phyloP scores from a whole-genome alignment of 352 stramenopile genomes.

The Pythium pyrilobum region DNA sequence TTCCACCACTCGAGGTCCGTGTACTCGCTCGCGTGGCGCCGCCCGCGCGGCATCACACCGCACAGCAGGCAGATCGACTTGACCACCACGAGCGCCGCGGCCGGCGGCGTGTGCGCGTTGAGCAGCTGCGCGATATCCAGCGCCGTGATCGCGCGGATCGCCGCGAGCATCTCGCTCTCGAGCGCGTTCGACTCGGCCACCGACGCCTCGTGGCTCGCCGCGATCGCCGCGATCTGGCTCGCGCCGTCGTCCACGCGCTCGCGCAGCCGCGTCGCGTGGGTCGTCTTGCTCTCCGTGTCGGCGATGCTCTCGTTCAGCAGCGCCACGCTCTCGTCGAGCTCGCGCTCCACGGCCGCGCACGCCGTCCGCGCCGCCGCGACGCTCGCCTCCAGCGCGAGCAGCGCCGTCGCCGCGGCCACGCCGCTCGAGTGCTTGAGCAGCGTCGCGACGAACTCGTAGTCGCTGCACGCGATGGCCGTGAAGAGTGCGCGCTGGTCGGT shows the following conservation, averaged over 20 bases:
- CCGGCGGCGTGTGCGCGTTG: slow-evolving; percentile 43
- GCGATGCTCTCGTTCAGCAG: slow-evolving; percentile 69
- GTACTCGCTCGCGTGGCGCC: slow-evolving; percentile 56
- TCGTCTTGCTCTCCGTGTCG: slow-evolving; percentile 61
- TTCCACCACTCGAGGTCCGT: slow-evolving; percentile 80
- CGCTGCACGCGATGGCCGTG: slow-evolving; percentile 56
- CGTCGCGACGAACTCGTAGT: slow-evolving; percentile 51
- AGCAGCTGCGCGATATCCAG: slow-evolving; percentile 66
- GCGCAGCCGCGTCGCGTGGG: slow-evolving; percentile 30
- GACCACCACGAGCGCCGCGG: slow-evolving; percentile 50
- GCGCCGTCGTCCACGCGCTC: slow-evolving; percentile 53
- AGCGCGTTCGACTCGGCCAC: slow-evolving; percentile 45
- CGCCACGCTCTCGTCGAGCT: slow-evolving; percentile 41
- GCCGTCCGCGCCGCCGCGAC: slow-evolving; percentile 19
- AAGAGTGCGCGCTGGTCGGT: slow-evolving; percentile 54
- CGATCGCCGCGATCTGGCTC: slow-evolving; percentile 45
- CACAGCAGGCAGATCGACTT: slow-evolving; percentile 74
- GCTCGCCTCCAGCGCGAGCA: background rate
- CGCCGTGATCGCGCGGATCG: slow-evolving; percentile 67
- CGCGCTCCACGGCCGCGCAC: slow-evolving; percentile 8
- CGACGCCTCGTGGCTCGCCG: slow-evolving; percentile 39
- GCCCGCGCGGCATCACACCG: slow-evolving; percentile 45
- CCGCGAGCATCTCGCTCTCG: slow-evolving; percentile 49
- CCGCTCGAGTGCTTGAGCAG: slow-evolving; percentile 38
- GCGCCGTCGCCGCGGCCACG: background rate